phyloP scores from a whole-genome alignment of 2,329 filamentous ascomycete species.

The Dendrostoma leiphaemia region DNA sequence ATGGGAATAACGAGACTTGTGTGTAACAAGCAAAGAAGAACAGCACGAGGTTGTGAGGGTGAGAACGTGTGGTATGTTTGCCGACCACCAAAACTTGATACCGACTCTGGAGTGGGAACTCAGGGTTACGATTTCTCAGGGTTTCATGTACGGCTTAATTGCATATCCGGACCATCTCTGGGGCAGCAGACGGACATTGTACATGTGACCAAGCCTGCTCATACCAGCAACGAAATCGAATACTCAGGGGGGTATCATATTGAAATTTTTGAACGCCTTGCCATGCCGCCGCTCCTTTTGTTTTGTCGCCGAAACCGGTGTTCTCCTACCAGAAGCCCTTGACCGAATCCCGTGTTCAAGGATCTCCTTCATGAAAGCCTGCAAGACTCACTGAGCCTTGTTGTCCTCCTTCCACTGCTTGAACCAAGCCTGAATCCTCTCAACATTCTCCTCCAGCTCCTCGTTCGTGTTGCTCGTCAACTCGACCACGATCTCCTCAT shows the following conservation, averaged over 20 bases:
- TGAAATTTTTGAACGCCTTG: conserved; percentile 3
- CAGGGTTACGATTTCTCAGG: not conserved
- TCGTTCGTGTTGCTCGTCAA: conserved; percentile 77
- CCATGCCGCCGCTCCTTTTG: not conserved
- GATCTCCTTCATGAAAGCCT: too few species aligned
- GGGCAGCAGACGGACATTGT: not conserved
- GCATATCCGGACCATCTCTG: not conserved
- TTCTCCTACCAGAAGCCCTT: too few species aligned
- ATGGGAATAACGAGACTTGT: too few species aligned
- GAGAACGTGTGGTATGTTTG: too few species aligned
- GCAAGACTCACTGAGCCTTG: conserved; percentile 23
- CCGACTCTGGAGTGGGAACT: not conserved
- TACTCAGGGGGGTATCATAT: conserved; percentile 21
- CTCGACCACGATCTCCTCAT: conserved; percentile 85
- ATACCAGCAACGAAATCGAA: not conserved
- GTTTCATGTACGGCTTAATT: not conserved
- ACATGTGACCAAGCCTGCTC: not conserved
- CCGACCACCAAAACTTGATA: not conserved
- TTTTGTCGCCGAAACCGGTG: not conserved
- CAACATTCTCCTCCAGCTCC: conserved; percentile 86
- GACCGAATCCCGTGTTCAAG: too few species aligned
- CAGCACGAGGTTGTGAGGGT: too few species aligned
- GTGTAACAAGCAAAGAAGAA: too few species aligned
- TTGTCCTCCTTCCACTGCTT: conserved; percentile 76
- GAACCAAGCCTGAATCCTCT: conserved; percentile 79